Base-by-base conservation (phyloP, 2,329 filamentous ascomycete species). In the Arthrobotrys pseudoclavata region DNA sequence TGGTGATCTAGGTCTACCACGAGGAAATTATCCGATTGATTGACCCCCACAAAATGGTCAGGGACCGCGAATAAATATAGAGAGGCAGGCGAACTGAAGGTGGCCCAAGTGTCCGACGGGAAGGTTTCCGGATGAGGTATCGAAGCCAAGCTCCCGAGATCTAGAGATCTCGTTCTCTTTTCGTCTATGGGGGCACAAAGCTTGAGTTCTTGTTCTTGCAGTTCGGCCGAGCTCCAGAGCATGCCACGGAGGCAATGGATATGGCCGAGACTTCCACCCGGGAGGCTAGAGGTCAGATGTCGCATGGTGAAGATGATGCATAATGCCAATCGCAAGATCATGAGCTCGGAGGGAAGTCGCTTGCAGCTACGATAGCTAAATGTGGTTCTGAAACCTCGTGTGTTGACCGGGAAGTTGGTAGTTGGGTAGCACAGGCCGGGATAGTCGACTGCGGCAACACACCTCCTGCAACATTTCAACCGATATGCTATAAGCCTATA, bases 11-110 rank as follows among this genome's bases (percentile, higher is more conserved):
- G n/a, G 22, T 48, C 29, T 45, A 50, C 45, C 47, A 60, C 64
- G 24, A 76, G 72, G 72, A 70, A 76, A 76, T 76, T 76, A 69
- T 69, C 72, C 72, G 66, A 69, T 60, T 60, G 40, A 60, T 24
- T 52, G 45, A 61, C 57, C 72, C 71, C 72, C 72, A 76, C 72
- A 42, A 37, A 57, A 57, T 57, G 52, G 52, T 22, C 31, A 57
- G 52, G 52, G 52, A 57, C 52, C 52, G 52, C 18, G 52, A 57
- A 55, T 12, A 22, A 3, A 18, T 13, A 3, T 24, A 20, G 24
- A 37, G 15, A 22, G 9, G 4, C 26, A 53, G 50, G 26, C 50
- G 50, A 37, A 20, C 7, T 37, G 52, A 34, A 20, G 52, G 52
- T 57, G 52, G 52, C n/a, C 52, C 52, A 57, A 57, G 52, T 57